Evolutionary conservation across 1,139 yeast genomes (phyloP), one percentile per base, ranked within the genome.

Genomic region (Kodamaea ohmeri): DNA sequence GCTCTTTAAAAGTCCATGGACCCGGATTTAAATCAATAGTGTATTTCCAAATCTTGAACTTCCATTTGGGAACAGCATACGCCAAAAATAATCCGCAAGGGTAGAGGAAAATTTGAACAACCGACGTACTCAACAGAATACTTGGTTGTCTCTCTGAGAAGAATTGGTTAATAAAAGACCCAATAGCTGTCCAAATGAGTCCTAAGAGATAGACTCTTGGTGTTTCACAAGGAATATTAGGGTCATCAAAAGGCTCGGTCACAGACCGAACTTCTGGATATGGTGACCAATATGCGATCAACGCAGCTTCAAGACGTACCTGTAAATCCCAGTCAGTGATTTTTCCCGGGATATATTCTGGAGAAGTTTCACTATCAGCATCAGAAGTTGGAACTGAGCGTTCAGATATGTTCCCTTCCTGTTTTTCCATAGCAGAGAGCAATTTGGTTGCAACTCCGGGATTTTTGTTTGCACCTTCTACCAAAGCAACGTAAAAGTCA

Each of bases 221-320:
- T 2, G 85, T 78, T 54, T 80, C 86, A 44, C 69, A 65, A 4
- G 76, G 72, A 22, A 65, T 55, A 2, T 48, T 50, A 2, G 72
- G 71, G 46, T 78, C 80, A 51, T 78, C 83, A 33, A 56, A 58
- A 13, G 80, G 76, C 36, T 70, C 73, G 21, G 79, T 64, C 20
- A 77, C 73, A 7, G 85, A 67, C 44, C 87, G 65, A 5, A 80
- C 83, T 54, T 80, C 85, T 3, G 81, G 77, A 52, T 80, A 80
- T 1, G 84, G 83, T 1, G 83, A 78, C 53, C 71, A 74, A 51
- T 63, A 78, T 34, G 72, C 63, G 37, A 74, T 58, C 36, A 79
- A 36, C 1, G 48, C 46, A 15, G 55, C 56, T 24, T 52, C 55
- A 18, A 46, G 31, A 15, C 47, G 43, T 9, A 43, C 48, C 35